phyloP scores from a whole-genome alignment of 1,139 yeast genomes.

The Petasospora fabianii region DNA sequence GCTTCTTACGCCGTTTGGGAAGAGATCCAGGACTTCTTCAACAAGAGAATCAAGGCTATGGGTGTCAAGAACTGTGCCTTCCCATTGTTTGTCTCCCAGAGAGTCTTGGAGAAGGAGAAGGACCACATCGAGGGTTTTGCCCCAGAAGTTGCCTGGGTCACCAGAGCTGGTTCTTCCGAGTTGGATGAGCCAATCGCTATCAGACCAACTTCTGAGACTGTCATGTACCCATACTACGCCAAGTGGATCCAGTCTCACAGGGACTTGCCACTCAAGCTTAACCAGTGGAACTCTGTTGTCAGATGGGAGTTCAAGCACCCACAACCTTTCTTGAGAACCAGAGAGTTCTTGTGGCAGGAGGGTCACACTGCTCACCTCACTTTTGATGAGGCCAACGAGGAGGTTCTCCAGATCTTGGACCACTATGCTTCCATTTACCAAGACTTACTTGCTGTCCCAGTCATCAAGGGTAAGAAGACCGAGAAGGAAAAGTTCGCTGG shows the following conservation, averaged over 20 bases:
- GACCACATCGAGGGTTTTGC: conserved; percentile 99
- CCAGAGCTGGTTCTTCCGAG: conserved; percentile 90
- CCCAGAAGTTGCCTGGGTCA: conserved; percentile 99
- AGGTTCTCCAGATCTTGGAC: conserved; percentile 83
- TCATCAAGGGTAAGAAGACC: conserved; percentile 90
- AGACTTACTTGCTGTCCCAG: conserved; percentile 96
- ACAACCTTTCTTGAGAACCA: conserved; percentile 96
- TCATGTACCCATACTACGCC: conserved; percentile 98
- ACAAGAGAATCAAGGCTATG: conserved; percentile 70
- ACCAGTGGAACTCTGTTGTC: conserved; percentile 99
- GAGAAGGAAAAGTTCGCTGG: conserved; percentile 99
- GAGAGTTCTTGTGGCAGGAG: conserved; percentile 99
- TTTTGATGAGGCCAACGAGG: conserved; percentile 70
- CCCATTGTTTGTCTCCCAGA: conserved; percentile 96
- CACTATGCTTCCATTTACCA: conserved; percentile 81
- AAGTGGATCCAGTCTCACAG: conserved; percentile 99
- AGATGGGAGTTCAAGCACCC: conserved; percentile 99
- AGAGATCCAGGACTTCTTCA: conserved; percentile 83
- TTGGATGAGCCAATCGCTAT: conserved; percentile 98
- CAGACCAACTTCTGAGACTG: conserved; percentile 99
- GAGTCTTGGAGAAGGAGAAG: conserved; percentile 93
- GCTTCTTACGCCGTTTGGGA: conserved; percentile 96
- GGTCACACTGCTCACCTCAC: conserved; percentile 98
- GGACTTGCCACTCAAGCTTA: conserved; percentile 91
- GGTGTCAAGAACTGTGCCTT: conserved; percentile 96